Evolutionary conservation across 768 basidiomycete species (phyloP).

Genomic region (Mycena sanguinolenta): DNA sequence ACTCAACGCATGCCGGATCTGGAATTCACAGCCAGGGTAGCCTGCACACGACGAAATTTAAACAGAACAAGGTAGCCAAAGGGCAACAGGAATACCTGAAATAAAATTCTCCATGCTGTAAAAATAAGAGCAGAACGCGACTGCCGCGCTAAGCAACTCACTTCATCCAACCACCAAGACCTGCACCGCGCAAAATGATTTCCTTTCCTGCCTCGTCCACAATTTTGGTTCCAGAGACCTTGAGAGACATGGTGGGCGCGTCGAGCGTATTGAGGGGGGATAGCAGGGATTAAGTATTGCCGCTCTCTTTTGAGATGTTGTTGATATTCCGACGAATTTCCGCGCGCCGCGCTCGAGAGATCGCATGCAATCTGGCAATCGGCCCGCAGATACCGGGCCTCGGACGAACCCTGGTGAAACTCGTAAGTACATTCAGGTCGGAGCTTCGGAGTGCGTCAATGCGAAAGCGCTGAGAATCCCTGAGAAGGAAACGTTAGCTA

Average conservation of each 20-base stretch:
- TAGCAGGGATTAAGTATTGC: too few species aligned
- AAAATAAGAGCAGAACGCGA: constrained; percentile 12
- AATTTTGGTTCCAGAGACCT: constrained; percentile 70
- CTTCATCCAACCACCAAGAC: constrained; percentile 90
- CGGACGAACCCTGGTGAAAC: constrained; percentile 12
- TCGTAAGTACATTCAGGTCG: neutral
- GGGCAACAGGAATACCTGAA: constrained; percentile 54
- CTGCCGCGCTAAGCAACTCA: constrained; percentile 55
- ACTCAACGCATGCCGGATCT: constrained; percentile 80
- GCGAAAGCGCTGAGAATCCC: too few species aligned
- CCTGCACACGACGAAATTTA: constrained; percentile 49
- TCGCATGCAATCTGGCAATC: neutral
- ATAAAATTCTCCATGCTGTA: constrained; percentile 84
- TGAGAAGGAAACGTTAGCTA: too few species aligned
- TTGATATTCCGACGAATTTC: constrained; percentile 19
- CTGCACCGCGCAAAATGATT: constrained; percentile 76
- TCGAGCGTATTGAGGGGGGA: neutral
- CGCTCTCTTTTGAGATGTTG: too few species aligned
- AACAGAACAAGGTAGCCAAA: constrained; percentile 1
- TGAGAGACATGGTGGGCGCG: constrained; percentile 61
- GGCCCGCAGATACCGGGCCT: neutral
- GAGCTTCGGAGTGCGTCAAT: too few species aligned
- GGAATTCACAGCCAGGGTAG: constrained; percentile 85
- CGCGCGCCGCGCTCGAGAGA: neutral
- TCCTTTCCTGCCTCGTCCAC: constrained; percentile 69